Evolutionary conservation across 208 protist genomes (phyloP).

Genomic region (Acanthamoeba triangularis): DNA sequence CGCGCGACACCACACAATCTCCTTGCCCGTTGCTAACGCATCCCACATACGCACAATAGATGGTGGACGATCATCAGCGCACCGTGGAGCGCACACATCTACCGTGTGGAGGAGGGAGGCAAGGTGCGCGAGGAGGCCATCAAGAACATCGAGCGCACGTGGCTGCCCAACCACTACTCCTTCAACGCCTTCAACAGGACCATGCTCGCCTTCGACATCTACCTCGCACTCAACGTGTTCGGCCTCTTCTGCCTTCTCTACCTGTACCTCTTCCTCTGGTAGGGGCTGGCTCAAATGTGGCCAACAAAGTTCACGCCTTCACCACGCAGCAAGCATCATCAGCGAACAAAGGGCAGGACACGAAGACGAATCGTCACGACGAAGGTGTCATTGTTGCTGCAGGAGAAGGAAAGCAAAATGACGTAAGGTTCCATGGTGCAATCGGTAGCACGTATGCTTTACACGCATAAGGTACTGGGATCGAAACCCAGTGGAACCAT

Average conservation of each 20-base stretch:
- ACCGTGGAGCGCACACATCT: slow-evolving; percentile 71
- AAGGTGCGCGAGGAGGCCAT: slow-evolving; percentile 12
- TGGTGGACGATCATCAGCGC: slow-evolving; percentile 77
- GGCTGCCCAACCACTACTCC: slow-evolving; percentile 58
- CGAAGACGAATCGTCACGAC: too few relatives aligned
- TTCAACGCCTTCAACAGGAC: slow-evolving; percentile 71
- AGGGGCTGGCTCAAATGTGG: too few relatives aligned
- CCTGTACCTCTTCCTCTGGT: too few relatives aligned
- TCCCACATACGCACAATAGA: not conserved
- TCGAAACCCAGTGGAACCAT: slow-evolving; percentile 49
- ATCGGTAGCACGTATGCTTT: slow-evolving; percentile 51
- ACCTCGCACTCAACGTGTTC: too few relatives aligned
- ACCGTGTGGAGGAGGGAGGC: slow-evolving; percentile 61
- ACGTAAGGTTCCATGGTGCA: slow-evolving; percentile 44
- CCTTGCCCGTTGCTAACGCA: not conserved
- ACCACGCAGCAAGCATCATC: too few relatives aligned
- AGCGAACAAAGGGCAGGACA: too few relatives aligned
- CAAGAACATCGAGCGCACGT: slow-evolving; percentile 54
- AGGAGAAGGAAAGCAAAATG: too few relatives aligned
- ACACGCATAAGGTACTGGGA: slow-evolving; percentile 60
- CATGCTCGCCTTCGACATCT: slow-evolving; percentile 57
- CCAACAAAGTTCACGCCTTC: too few relatives aligned
- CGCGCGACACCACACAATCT: too few relatives aligned
- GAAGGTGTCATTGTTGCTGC: too few relatives aligned
- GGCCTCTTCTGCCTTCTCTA: too few relatives aligned